Conservation (phyloP, 495 filamentous ascomycete species). For the Parathielavia appendiculata region DNA sequence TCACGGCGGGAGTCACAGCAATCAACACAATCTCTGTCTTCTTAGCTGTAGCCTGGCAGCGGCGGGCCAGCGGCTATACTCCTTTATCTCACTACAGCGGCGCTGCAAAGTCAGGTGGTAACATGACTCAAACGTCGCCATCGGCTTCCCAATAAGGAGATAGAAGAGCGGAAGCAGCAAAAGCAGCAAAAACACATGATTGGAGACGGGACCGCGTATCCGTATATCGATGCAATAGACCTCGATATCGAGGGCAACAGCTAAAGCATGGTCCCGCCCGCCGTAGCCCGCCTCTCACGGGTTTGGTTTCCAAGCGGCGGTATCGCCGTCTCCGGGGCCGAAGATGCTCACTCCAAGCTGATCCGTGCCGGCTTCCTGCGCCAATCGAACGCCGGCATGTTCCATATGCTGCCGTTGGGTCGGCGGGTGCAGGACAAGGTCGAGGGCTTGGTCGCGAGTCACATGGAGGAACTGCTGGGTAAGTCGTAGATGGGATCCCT, state of each 20-base stretch:
- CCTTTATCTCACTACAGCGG: too few relatives aligned
- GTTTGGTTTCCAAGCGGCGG: constrained; percentile 76
- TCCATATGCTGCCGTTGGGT: constrained; percentile 90
- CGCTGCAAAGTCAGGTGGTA: too few relatives aligned
- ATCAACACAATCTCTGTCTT: too few relatives aligned
- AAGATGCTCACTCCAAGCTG: constrained; percentile 69
- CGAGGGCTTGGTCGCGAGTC: constrained; percentile 76
- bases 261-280: constrained; percentile 20
- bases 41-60: too few relatives aligned
- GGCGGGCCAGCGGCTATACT: too few relatives aligned
- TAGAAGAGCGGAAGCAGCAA: too few relatives aligned
- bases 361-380: constrained; percentile 75
- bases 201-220: too few relatives aligned
- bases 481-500: constrained; percentile 21
- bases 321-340: constrained; percentile 47
- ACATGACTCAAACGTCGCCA: too few relatives aligned
- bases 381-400: constrained; percentile 84
- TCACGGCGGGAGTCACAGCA: too few relatives aligned
- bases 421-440: constrained; percentile 84
- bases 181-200: too few relatives aligned
- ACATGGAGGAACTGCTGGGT: constrained; percentile 76
- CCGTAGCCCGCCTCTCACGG: constrained; percentile 53
- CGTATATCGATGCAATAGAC: too few relatives aligned
- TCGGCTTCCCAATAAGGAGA: too few relatives aligned
- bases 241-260: neutral